Percentiles rank a stretch among this genome's conserved stretches.
These are phyloP conservation scores for Cryptococcus sp. DNA, from an alignment of 1,284 basidiomycete genomes.

Conservation along the genomic window DNA sequence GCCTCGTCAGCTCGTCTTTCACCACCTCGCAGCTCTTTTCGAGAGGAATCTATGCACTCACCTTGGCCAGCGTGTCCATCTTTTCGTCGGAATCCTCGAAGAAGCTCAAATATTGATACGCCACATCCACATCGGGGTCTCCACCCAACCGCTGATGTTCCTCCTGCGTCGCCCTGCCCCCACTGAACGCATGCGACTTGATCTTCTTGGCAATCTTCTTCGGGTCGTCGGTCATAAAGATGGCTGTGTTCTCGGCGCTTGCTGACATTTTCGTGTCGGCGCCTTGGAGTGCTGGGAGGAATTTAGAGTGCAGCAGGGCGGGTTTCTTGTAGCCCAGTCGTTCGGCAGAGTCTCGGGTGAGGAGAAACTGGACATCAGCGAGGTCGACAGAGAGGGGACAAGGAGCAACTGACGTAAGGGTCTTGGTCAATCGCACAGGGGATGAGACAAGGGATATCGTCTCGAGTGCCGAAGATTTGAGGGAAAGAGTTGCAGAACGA, in stretches of 20 bases:
- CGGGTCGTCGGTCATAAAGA: slow-evolving; percentile 91
- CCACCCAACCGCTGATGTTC: slow-evolving; percentile 86
- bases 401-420: slow-evolving; percentile 44
- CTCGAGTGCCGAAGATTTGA: slow-evolving; percentile 83
- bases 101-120: slow-evolving; percentile 95
- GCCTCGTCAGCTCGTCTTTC: slow-evolving; percentile 1
- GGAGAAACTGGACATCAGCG: slow-evolving; percentile 64
- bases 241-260: slow-evolving; percentile 79
- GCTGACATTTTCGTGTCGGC: slow-evolving; percentile 99
- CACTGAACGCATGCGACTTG: slow-evolving; percentile 86
- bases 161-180: slow-evolving; percentile 84
- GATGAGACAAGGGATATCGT: slow-evolving; percentile 87
- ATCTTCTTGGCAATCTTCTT: slow-evolving; percentile 98
- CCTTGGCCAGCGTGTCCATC: slow-evolving; percentile 60
- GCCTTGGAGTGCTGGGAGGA: slow-evolving; percentile 97
- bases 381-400: background rate
- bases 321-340: slow-evolving; percentile 97
- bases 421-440: slow-evolving; percentile 97
- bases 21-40: background rate
- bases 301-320: slow-evolving; percentile 85
- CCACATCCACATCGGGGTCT: slow-evolving; percentile 90
- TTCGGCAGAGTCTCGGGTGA: slow-evolving; percentile 89
- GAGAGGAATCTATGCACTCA: background rate
- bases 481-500: slow-evolving; percentile 99
- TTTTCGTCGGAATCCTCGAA: slow-evolving; percentile 93